Conservation (phyloP, 164 flowering plant genomes). For the Taxillus chinensis region DNA sequence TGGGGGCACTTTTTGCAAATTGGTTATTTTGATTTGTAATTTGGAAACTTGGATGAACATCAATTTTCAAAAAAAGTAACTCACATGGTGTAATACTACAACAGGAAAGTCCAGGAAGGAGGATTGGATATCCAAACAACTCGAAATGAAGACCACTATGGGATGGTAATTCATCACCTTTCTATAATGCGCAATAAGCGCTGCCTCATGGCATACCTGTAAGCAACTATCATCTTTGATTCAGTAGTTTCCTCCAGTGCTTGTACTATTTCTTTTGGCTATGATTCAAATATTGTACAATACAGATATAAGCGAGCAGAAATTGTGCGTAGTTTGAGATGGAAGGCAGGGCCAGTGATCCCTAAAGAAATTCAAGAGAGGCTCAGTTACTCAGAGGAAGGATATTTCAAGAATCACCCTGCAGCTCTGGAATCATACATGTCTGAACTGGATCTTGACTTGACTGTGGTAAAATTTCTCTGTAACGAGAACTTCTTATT, state of each 20-base stretch:
- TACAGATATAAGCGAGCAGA: slow-evolving; percentile 81
- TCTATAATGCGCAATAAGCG: slow-evolving; percentile 74
- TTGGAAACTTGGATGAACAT: not conserved
- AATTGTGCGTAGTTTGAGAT: slow-evolving; percentile 55
- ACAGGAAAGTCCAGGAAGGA: slow-evolving; percentile 84
- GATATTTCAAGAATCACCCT: slow-evolving; percentile 76
- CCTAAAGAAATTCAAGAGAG: slow-evolving; percentile 75
- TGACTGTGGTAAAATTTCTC: slow-evolving; percentile 65
- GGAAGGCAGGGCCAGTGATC: slow-evolving; percentile 69
- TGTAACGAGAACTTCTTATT: not conserved
- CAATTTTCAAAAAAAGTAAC: not conserved
- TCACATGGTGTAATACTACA: not conserved
- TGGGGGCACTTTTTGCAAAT: not conserved
- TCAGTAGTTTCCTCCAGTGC: not conserved
- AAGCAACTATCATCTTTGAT: slow-evolving; percentile 7
- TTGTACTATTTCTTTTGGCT: slow-evolving; percentile 5
- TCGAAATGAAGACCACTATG: slow-evolving; percentile 83
- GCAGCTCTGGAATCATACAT: slow-evolving; percentile 62
- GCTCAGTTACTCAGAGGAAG: slow-evolving; percentile 61
- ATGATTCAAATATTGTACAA: slow-evolving; percentile 5
- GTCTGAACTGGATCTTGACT: slow-evolving; percentile 66
- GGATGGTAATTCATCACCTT: slow-evolving; percentile 81
- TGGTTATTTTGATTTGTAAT: not conserved
- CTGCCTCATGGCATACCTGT: slow-evolving; percentile 72
- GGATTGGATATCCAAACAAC: slow-evolving; percentile 65